Percentiles rank a stretch among this genome's conserved stretches.
phyloP scores from a whole-genome alignment of 164 flowering plant species.

The Liquidambar formosana region DNA sequence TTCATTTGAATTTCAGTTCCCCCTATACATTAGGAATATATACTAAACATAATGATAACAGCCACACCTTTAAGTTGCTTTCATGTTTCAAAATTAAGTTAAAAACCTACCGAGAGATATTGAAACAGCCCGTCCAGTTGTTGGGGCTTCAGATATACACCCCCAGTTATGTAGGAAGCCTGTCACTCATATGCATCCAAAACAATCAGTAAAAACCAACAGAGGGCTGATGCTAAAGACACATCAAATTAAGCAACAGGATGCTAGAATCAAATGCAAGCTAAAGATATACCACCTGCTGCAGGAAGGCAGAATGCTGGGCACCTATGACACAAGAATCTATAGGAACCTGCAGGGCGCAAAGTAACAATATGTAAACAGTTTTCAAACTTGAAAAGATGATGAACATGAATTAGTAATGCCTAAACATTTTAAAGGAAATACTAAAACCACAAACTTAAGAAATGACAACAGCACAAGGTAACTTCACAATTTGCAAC shows the following conservation, averaged over 20 bases:
- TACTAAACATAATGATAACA: neutral
- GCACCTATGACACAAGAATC: conserved; percentile 89
- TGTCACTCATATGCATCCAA: conserved; percentile 27
- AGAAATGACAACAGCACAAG: neutral
- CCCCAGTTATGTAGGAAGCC: conserved; percentile 98
- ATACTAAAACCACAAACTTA: neutral
- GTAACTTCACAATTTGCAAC: neutral
- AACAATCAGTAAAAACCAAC: conserved; percentile 10
- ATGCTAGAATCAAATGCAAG: neutral
- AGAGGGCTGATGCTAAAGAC: neutral
- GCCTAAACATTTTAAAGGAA: neutral
- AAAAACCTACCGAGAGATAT: conserved; percentile 66
- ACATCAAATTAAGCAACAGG: neutral
- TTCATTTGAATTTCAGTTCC: no score
- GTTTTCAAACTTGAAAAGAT: neutral
- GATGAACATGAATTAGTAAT: neutral
- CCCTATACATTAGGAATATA: no score
- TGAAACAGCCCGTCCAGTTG: conserved; percentile 83
- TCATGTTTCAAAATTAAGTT: neutral
- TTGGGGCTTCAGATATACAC: conserved; percentile 89
- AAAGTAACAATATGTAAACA: neutral
- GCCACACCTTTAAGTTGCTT: neutral
- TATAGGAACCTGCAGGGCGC: conserved; percentile 71
- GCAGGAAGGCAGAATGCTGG: conserved; percentile 91
- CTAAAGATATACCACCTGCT: conserved; percentile 60